Percentiles rank a stretch among this genome's conserved stretches.
Conservation (phyloP, 148 eudicot genomes). For the Limonium bicolor region DNA sequence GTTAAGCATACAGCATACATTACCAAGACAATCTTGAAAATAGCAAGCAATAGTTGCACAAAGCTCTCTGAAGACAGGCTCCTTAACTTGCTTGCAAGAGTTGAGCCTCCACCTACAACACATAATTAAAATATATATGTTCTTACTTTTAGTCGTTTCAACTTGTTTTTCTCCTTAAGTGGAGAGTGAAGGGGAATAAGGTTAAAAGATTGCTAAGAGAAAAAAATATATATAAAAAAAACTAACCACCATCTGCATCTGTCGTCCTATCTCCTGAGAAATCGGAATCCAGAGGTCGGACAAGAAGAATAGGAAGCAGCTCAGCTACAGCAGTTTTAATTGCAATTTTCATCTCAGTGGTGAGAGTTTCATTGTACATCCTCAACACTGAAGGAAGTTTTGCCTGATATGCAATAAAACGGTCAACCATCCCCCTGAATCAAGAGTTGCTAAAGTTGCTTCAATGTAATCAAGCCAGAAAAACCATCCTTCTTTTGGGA, state of each 20-base stretch:
- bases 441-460: too few relatives aligned
- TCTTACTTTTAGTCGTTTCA: too few relatives aligned
- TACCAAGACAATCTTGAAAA: constrained; percentile 82
- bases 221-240: background rate
- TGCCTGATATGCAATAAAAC: constrained; percentile 34
- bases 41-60: constrained; percentile 53
- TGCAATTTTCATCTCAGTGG: constrained; percentile 89
- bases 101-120: constrained; percentile 67
- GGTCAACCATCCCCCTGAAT: too few relatives aligned
- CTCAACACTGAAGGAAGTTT: constrained; percentile 91
- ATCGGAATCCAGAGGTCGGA: constrained; percentile 44
- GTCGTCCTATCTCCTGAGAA: constrained; percentile 53
- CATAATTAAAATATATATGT: too few relatives aligned
- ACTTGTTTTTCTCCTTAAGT: background rate
- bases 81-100: constrained; percentile 82
- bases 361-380: constrained; percentile 79
- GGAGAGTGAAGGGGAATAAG: background rate
- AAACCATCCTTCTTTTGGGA: too few relatives aligned
- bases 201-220: background rate
- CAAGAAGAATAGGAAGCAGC: constrained; percentile 66
- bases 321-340: constrained; percentile 70
- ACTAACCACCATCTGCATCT: constrained; percentile 66
- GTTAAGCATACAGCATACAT: constrained; percentile 33
- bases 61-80: constrained; percentile 80
- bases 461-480: too few relatives aligned